Base-by-base conservation (phyloP, 345 rosid species). In the Populus simonii region DNA sequence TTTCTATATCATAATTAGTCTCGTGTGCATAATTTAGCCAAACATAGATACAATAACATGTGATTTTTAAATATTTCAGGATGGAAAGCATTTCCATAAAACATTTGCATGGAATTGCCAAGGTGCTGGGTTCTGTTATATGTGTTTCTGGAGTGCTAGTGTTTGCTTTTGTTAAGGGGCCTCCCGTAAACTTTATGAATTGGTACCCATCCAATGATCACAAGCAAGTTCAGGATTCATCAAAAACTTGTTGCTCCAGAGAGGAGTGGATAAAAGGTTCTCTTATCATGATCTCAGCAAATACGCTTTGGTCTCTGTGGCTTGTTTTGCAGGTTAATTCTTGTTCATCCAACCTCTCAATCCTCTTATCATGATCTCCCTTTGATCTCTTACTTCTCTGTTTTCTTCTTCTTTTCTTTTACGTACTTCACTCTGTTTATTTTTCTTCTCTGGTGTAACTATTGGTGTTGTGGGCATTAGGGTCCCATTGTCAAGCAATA, bases 161-260 rank as follows among this genome's bases (percentile, higher is more conserved):
- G 59, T 91, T 89, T 68, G 97, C 97, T 33, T 88, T 94, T 69
- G 83, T 89, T 7, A 94, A 89, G 81, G 98, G 98, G 9, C 91
- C 97, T 27, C 81, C 88, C n/a, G 38, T 94, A 13, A 83, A 80
- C 51, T 79, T 83, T 68, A 15, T 78, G 74, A 81, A 70, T n/a
- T 82, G 84, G 88, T 1, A 78, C 49, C 76, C 73, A 1, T n/a
- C 71, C 16, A 67, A 43, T 16, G 27, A 13, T 76, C 74, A 51
- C 36, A 65, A 67, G 25, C 86, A 74, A 57, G 76, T n/a, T 23
- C 66, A 79, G 53, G 81, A 70, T 6, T 71, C 78, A 66, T 43
- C 77, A 51, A 43, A 35, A 29, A 80, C 76, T 22, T 69, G 72
- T 23, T 18, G 25, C 39, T 72, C 86, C 31, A 13, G 39, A 1